Evolutionary conservation across 305 asterid genomes (phyloP), one percentile per base, ranked within the genome.

Genomic region (Fraxinus floribunda): DNA sequence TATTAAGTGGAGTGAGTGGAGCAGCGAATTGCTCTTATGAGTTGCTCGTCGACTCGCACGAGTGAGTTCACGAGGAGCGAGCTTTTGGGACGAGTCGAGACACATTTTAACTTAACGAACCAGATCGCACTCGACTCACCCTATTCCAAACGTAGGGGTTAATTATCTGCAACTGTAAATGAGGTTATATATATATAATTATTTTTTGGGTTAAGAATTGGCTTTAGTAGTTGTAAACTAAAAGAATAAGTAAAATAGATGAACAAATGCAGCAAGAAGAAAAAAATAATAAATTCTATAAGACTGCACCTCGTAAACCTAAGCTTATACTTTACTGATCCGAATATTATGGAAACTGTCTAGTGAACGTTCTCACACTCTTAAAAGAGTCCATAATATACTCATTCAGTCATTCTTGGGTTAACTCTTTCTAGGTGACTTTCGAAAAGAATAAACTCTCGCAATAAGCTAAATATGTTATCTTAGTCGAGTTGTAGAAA

Each of bases 311-410:
- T 84, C 85, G 82, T 77, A 36, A 77, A 70, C 20, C 78, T 20
- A 75, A 32, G n/a, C 57, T 55, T 80, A 77, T 39, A 38, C 70
- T 46, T 84, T 20, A 68, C 15, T 68, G 60, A 34, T 72, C 87
- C 85, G 83, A 81, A 30, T 77, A 52, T 77, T 39, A 81, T 32
- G 87, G 85, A 81, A 5, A 68, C 81, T 81, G 87, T 81, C 87
- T 29, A 41, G 38, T 55, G 36, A 44, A 22, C 36, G 5, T 34
- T 3, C 52, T 10, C 57, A 76, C 66, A 49, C 78, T 55, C 52
- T 38, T 36, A 71, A 38, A n/a, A 39, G 5, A 26, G 9, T 24
- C 18, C 3, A 38, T 39, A 68, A 24, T 15, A 6, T 3, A 55
- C 66, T 55, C 66, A 55, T 18, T 18, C 66, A 1, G 34, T 30